These are phyloP conservation scores for Cadophora sp. DNA, from an alignment of 2,329 filamentous ascomycete genomes.

Conservation along the genomic window DNA sequence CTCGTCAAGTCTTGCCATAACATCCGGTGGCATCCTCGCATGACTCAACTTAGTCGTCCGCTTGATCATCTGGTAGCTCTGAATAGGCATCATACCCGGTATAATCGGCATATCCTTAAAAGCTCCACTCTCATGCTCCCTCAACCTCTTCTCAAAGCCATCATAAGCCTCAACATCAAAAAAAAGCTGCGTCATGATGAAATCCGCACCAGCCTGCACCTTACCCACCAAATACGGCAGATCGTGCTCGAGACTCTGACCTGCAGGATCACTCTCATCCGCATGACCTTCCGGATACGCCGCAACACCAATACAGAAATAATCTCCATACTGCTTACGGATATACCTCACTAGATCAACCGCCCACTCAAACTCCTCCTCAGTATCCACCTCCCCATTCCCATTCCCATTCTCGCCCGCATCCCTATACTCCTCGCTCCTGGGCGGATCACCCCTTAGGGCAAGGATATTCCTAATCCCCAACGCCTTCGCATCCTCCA, in stretches of 20 bases:
- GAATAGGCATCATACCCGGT: slow-evolving; percentile 95
- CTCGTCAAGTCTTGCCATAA: slow-evolving; percentile 73
- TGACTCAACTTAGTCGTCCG: slow-evolving; percentile 94
- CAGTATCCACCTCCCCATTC: slow-evolving; percentile 43
- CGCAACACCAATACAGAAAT: slow-evolving; percentile 95
- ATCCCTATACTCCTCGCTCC: slow-evolving; percentile 85
- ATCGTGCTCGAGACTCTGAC: slow-evolving; percentile 76
- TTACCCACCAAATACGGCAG: slow-evolving; percentile 91
- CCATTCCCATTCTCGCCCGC: slow-evolving; percentile 56
- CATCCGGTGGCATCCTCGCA: slow-evolving; percentile 75
- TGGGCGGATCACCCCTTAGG: slow-evolving; percentile 86
- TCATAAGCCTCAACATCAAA: slow-evolving; percentile 88
- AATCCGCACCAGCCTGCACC: slow-evolving; percentile 89
- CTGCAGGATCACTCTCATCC: slow-evolving; percentile 82
- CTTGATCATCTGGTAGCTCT: slow-evolving; percentile 95
- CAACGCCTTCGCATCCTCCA: slow-evolving; percentile 88
- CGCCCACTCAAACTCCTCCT: slow-evolving; percentile 83
- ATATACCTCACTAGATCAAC: slow-evolving; percentile 92
- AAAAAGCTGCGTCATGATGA: slow-evolving; percentile 98
- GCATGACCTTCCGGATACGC: slow-evolving; percentile 96
- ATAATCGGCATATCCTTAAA: slow-evolving; percentile 92
- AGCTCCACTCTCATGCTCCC: slow-evolving; percentile 80
- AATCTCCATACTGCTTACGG: slow-evolving; percentile 82
- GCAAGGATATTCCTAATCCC: slow-evolving; percentile 95
- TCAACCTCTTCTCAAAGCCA: slow-evolving; percentile 76